Percentiles rank a stretch among this genome's conserved stretches.
Conservation (phyloP, 345 rosid genomes). For the Draba incana region DNA sequence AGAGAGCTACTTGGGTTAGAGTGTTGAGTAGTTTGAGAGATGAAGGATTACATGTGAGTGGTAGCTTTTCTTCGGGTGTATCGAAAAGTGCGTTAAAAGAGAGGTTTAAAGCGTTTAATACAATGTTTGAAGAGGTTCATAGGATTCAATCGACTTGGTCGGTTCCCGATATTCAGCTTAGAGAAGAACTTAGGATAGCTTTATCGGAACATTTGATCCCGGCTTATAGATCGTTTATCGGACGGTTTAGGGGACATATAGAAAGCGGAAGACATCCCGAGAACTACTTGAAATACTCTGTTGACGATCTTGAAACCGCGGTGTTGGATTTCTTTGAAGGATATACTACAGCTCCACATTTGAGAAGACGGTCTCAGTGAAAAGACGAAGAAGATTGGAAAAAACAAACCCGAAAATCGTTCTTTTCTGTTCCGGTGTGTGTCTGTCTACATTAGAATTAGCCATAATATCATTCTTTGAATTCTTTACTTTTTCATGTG, state of each 20-base stretch:
- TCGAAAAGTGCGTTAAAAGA: conserved; percentile 79
- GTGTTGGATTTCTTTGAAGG: conserved; percentile 98
- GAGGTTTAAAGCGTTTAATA: conserved; percentile 88
- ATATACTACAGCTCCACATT: conserved; percentile 69
- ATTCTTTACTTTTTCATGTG: conserved; percentile 25
- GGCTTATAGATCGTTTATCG: conserved; percentile 89
- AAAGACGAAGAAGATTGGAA: conserved; percentile 11
- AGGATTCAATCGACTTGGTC: conserved; percentile 81
- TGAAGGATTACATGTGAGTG: conserved; percentile 88
- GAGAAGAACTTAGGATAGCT: conserved; percentile 95
- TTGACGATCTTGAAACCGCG: conserved; percentile 84
- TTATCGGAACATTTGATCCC: conserved; percentile 80
- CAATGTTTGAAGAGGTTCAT: conserved; percentile 92
- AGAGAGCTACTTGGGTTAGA: conserved; percentile 91
- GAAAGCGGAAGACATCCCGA: conserved; percentile 95
- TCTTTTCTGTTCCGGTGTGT: background rate
- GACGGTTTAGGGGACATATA: conserved; percentile 86
- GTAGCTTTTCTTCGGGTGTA: conserved; percentile 87
- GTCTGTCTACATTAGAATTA: conserved; percentile 22
- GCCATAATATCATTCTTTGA: conserved; percentile 34
- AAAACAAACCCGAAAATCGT: conserved; percentile 3
- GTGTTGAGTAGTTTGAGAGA: conserved; percentile 85
- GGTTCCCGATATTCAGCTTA: conserved; percentile 76
- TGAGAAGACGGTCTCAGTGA: conserved; percentile 69
- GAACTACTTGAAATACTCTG: conserved; percentile 89